Base-by-base conservation (phyloP, 129 eudicot species). In the Calendula officinalis region DNA sequence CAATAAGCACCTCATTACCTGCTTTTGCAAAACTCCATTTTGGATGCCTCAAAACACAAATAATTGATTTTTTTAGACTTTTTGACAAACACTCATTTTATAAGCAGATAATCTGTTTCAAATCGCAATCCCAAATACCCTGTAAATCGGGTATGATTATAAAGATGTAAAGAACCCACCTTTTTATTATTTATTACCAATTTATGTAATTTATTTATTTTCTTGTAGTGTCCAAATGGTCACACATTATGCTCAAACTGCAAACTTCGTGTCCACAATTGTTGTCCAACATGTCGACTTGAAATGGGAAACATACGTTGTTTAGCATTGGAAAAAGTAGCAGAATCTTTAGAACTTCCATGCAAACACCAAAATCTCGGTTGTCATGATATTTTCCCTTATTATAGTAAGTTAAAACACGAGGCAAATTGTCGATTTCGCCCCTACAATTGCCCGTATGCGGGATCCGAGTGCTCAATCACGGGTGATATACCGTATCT, bases 361-460 rank as follows among this genome's bases (percentile, higher is more conserved):
- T 91, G 97, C 78, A 68, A 78, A 80, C 82, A 84, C 66, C 88
- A 83, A 58, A 73, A 57, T 69, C 75, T 82, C 17, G 97, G 97
- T 11, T 91, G 97, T 64, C 80, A 82, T 5, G 94, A 84, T 60
- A 84, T 87, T 54, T 91, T 83, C 50, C 87, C 89, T 9, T 87
- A 82, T 81, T 87, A 82, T 46, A 68, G 85, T 66, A 86, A 86
- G 76, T 79, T 82, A 41, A 91, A 86, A 71, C 97, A 91, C 10
- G 95, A 91, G 56, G 79, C 81, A 44, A 78, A 76, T 60, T 91
- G 97, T 46, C 81, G 75, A n/a, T 91, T 77, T 63, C 84, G 97
- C 43, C 97, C 97, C 6, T 91, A 86, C 78, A 84, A 68, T 54
- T 91, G 97, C 65, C 95, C 97, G 7, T 91, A 84, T 74, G 95